Conservation (phyloP, 1,284 basidiomycete genomes). For the Puccinia triticina region DNA sequence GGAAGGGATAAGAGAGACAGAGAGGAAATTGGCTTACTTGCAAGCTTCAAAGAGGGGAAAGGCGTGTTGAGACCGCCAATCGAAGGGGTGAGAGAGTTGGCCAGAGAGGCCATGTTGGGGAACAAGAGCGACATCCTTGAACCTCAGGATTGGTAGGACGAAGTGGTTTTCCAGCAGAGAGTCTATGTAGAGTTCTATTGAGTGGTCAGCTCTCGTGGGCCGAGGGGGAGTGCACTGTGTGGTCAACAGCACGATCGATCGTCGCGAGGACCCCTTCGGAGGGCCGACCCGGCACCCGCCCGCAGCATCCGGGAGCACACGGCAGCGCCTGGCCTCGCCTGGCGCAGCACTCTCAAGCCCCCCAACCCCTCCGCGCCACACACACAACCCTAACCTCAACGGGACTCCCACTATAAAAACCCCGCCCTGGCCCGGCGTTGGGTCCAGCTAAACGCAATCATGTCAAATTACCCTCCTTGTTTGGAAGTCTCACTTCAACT, state of each 20-base stretch:
- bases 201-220: neutral
- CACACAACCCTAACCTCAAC: constrained; percentile 3
- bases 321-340: neutral
- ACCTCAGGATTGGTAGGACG: neutral
- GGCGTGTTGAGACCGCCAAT: constrained; percentile 51
- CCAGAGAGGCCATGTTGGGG: constrained; percentile 50
- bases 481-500: neutral
- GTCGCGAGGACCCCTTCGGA: constrained; percentile 6
- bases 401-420: neutral
- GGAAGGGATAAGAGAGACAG: constrained; percentile 5
- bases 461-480: constrained; percentile 51
- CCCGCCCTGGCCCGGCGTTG: neutral
- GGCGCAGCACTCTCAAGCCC: neutral
- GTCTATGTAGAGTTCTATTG: neutral
- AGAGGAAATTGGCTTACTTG: constrained; percentile 41
- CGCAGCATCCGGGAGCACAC: neutral
- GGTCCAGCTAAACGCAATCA: constrained; percentile 32
- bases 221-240: neutral
- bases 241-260: neutral
- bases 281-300: neutral
- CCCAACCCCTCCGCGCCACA: neutral
- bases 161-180: neutral
- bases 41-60: constrained; percentile 40
- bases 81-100: constrained; percentile 52
- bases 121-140: constrained; percentile 51